Evolutionary conservation across 2,329 filamentous ascomycete species (phyloP).

Genomic region (Neobulgaria alba): DNA sequence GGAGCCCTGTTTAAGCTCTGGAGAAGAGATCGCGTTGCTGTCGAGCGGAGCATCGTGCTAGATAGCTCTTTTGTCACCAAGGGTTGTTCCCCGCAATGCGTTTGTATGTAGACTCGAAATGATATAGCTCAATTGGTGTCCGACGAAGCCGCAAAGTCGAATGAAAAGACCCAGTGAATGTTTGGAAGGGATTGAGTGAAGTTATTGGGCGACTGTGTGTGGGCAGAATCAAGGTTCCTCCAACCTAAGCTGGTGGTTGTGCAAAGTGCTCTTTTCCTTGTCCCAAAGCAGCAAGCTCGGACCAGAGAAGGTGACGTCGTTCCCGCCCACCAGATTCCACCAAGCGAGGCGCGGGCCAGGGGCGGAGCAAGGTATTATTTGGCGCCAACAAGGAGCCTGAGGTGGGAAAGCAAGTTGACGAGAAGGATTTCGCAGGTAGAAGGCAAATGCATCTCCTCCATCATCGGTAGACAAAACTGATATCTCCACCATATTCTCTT

Average conservation of each 20-base stretch:
- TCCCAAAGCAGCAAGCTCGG: slow-evolving; percentile 7
- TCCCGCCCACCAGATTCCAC: not conserved
- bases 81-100: slow-evolving; percentile 19
- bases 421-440: not conserved
- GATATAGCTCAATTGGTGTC: slow-evolving; percentile 1
- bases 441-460: not conserved
- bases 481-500: not conserved
- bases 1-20: slow-evolving; percentile 23
- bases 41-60: slow-evolving; percentile 26
- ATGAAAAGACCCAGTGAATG: slow-evolving; percentile 3
- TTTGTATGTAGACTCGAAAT: slow-evolving; percentile 11
- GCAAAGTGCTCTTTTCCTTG: not conserved
- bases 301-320: slow-evolving; percentile 5
- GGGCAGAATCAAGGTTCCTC: too few relatives aligned
- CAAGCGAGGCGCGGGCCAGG: not conserved
- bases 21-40: slow-evolving; percentile 23
- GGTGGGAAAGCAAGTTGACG: not conserved
- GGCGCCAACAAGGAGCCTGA: not conserved
- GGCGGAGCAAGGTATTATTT: not conserved
- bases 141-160: slow-evolving; percentile 2
- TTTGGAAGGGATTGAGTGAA: slow-evolving; percentile 2
- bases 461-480: not conserved
- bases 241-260: not conserved
- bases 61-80: slow-evolving; percentile 7
- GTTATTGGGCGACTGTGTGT: not conserved